A percentile compares a stretch with the other conserved stretches of the same genome.
phyloP scores from a whole-genome alignment of 768 basidiomycete genomes.

The Trametes meyenii region DNA sequence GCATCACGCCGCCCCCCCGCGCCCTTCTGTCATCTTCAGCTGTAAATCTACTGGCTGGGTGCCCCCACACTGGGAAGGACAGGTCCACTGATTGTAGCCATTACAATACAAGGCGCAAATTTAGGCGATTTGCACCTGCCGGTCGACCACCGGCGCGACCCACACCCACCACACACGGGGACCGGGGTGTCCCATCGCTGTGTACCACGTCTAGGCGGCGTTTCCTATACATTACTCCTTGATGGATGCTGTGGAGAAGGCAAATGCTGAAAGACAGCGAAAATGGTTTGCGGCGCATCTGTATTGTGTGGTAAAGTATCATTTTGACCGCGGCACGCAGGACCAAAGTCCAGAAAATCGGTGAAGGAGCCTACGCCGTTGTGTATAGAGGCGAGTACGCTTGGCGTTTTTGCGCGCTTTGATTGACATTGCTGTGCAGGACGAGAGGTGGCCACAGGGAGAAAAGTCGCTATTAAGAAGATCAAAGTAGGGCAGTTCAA shows the following conservation, averaged over 20 bases:
- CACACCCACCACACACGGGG: no score
- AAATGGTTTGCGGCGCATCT: slow-evolving; percentile 51
- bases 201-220: background rate
- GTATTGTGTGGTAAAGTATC: background rate
- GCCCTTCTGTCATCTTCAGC: no score
- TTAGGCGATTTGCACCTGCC: no score
- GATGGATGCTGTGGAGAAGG: slow-evolving; percentile 85
- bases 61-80: no score
- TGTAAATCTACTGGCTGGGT: no score
- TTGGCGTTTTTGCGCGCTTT: slow-evolving; percentile 14
- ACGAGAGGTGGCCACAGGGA: slow-evolving; percentile 69
- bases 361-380: slow-evolving; percentile 94
- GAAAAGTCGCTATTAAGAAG: slow-evolving; percentile 97
- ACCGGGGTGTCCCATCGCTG: no score
- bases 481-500: slow-evolving; percentile 97
- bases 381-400: slow-evolving; percentile 78
- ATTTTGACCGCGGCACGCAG: slow-evolving; percentile 39
- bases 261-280: slow-evolving; percentile 72
- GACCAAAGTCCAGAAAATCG: slow-evolving; percentile 81
- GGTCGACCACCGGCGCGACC: no score
- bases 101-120: no score
- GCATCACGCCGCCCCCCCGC: no score
- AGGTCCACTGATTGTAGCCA: no score
- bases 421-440: slow-evolving; percentile 45
- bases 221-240: background rate